Evolutionary conservation across 2,329 filamentous ascomycete species (phyloP).

Genomic region (Colletotrichum tabaci): DNA sequence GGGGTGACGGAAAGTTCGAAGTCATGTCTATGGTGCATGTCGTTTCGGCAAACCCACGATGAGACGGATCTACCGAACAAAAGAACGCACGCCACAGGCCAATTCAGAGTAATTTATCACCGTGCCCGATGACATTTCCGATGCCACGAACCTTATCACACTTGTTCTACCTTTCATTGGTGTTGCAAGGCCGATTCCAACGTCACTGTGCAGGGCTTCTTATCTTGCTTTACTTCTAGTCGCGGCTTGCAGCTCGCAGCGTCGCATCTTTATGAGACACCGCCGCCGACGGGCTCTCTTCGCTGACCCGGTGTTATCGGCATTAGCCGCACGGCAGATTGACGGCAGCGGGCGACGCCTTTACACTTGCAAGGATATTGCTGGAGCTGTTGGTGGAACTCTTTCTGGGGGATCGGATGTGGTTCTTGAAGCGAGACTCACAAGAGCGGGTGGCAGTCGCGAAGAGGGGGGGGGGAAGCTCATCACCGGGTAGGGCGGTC

Average conservation of each 20-base stretch:
- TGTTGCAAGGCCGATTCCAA: background rate
- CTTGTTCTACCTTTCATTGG: background rate
- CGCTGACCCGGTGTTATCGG: background rate
- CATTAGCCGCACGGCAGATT: background rate
- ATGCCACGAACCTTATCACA: constrained; percentile 16
- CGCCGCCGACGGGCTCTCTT: background rate
- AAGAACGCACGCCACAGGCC: background rate
- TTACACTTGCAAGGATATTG: constrained; percentile 25
- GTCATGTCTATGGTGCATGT: background rate
- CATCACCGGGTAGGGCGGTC: background rate
- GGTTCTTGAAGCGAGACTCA: background rate
- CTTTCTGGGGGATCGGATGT: constrained; percentile 3
- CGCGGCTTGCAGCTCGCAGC: constrained; percentile 1
- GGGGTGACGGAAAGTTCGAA: background rate
- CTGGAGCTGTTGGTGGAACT: background rate
- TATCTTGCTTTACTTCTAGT: constrained; percentile 15
- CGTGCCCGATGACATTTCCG: background rate
- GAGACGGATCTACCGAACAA: background rate
- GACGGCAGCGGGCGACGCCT: background rate
- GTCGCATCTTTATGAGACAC: background rate
- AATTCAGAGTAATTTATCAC: background rate
- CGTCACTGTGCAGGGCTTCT: constrained; percentile 23
- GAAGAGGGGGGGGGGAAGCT: background rate
- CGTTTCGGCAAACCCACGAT: background rate
- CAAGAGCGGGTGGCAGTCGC: constrained; percentile 22